A percentile compares a stretch with the other conserved stretches of the same genome.
Conservation (phyloP, 257 asterid genomes). For the Solanum gandarillasii region DNA sequence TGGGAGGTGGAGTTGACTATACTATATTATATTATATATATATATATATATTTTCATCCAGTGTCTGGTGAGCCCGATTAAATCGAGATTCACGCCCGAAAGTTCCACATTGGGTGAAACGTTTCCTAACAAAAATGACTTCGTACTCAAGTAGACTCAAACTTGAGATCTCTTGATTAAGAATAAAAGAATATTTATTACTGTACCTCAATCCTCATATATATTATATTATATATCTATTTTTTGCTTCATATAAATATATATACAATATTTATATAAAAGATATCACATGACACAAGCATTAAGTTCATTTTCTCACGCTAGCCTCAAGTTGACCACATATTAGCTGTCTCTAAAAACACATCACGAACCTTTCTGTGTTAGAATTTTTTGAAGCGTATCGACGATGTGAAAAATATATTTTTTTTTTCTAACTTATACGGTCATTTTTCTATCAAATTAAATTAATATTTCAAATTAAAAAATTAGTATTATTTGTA, state of each 20-base stretch:
- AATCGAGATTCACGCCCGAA: accelerated
- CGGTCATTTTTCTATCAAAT: too few species aligned
- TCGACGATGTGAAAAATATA: not conserved
- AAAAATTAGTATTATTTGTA: too few species aligned
- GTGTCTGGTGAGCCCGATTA: too few species aligned
- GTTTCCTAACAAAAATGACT: too few species aligned
- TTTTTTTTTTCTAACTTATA: not conserved
- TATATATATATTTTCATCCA: too few species aligned
- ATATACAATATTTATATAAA: not conserved
- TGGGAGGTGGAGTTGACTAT: not conserved
- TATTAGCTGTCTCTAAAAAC: not conserved
- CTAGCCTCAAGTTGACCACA: not conserved
- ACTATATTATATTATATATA: not conserved
- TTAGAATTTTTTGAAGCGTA: not conserved
- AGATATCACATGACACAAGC: not conserved
- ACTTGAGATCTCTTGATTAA: accelerated
- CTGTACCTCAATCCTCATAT: too few species aligned
- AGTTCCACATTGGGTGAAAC: too few species aligned
- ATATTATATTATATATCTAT: not conserved
- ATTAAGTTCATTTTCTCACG: not conserved
- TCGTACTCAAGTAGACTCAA: accelerated
- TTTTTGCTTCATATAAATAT: not conserved
- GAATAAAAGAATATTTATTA: accelerated
- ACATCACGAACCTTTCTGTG: not conserved
- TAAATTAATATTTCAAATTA: not conserved